Evolutionary conservation across 306 rosid genomes (phyloP), one percentile per base, ranked within the genome.

Genomic region (Malus fusca): DNA sequence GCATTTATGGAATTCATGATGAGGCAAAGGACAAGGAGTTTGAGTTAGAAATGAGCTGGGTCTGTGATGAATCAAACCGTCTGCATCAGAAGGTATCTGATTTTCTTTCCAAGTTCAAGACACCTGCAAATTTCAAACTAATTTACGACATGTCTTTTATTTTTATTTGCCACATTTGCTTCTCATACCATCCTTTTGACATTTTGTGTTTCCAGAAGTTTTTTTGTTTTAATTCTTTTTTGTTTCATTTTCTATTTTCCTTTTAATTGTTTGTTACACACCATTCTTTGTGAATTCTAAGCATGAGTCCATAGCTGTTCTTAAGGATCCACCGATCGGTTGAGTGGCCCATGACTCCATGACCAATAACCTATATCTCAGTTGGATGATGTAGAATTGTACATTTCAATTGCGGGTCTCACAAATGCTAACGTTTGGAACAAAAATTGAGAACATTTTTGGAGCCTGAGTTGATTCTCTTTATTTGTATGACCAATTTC

Each of bases 11-110:
- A 58, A 97, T 95, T 37, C 98, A 95, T 68, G 98, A 95, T 69
- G 98, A 95, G 81, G 98, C 97, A 1, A 95, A 95, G 84, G 98
- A 95, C 85, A 95, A 92, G 80, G 97, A 92, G 56, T 95, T 95
- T 48, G 98, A 95, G 68, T 86, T 95, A 69, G 98, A 95, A 79
- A 80, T 95, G 93, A 95, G 97, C 85, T 95, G 98, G 98, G 94
- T 95, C 74, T 95, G 98, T 74, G 97, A 95, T 30, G 97, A 95
- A 84, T 95, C 98, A 70, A 92, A 90, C 68, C 98, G 93, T 55
- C 97, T 77, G 66, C 98, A 95, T 78, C 87, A 81, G 85, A 95
- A 95, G 98, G 98, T 91, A 87, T 64, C 59, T 22, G 13, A 48
- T 19, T 53, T 37, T 66, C 21, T 30, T 28, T 43, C 25, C 19